These are phyloP conservation scores for Melaleuca quinquenervia DNA, from an alignment of 345 rosid genomes.

Conservation along the genomic window DNA sequence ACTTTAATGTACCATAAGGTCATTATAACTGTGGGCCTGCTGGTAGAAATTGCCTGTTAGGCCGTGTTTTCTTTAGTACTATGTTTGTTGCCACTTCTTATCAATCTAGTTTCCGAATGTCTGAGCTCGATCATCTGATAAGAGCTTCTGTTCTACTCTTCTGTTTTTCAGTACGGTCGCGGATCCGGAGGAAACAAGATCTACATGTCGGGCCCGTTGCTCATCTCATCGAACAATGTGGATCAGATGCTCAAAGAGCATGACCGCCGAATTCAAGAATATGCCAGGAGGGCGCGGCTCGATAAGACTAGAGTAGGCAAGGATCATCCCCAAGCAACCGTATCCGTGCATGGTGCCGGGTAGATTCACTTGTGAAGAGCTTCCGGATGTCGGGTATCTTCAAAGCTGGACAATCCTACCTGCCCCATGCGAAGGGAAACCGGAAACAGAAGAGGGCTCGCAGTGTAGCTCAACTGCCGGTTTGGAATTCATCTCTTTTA, in stretches of 20 bases:
- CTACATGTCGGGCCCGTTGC: slow-evolving; percentile 75
- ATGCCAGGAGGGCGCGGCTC: slow-evolving; percentile 32
- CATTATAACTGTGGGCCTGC: not conserved
- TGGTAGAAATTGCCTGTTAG: not conserved
- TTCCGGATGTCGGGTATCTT: not conserved
- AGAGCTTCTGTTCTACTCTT: not conserved
- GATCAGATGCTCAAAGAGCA: slow-evolving; percentile 93
- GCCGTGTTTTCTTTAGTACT: not conserved
- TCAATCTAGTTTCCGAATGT: not conserved
- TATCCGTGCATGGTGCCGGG: not conserved
- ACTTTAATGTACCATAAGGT: not conserved
- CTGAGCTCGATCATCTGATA: not conserved
- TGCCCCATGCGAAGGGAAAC: not conserved
- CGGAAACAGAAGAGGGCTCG: not conserved
- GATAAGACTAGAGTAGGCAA: slow-evolving; percentile 26
- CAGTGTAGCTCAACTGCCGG: not conserved
- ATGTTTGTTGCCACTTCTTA: not conserved
- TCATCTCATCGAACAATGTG: slow-evolving; percentile 59
- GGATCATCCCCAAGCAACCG: not conserved
- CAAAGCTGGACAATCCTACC: not conserved
- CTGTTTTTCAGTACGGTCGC: slow-evolving; percentile 30
- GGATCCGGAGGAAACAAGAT: slow-evolving; percentile 61
- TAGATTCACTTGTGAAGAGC: not conserved
- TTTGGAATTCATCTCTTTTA: not conserved
- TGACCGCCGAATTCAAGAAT: slow-evolving; percentile 65